Evolutionary conservation across 345 rosid genomes (phyloP), one percentile per base, ranked within the genome.

Genomic region (Brassica rapa): DNA sequence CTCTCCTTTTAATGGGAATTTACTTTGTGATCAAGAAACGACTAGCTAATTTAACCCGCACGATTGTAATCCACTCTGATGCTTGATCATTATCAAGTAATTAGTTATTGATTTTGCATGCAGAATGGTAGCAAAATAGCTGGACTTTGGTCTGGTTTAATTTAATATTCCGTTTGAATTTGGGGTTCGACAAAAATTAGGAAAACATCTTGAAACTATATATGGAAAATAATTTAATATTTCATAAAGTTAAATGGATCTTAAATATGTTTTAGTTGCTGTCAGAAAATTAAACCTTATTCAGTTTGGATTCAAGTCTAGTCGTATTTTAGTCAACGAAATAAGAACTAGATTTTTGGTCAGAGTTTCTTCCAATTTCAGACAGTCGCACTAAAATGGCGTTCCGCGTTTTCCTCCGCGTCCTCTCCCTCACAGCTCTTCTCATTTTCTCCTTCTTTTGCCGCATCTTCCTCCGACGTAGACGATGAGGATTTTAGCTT

Each of bases 401-500:
- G 70, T 84, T 77, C 55, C 92, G 88, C 70, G 70, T 37, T 55
- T 33, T 83, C 14, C 76, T 88, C 78, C 71, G 21, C 21, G 21
- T 83, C 33, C 70, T 87, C 84, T 82, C 84, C 0, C 86, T 90
- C 73, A 16, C 83, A 11, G 24, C 86, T 19, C 86, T 90, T 71
- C 83, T 92, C 73, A 71, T 90, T 72, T 70, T 87, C 88, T 29
- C 82, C 86, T 5, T 77, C 91, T 33, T 59, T 89, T 66, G 76
- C 88, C 65, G 39, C n/a, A 67, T 49, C 66, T 49, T 16, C 75
- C 56, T 30, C 79, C 75, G 75, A 72, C n/a, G n/a, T n/a, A n/a
- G n/a, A n/a, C 68, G 92, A 87, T 56, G 92, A 90, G 73, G 92
- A 90, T 83, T 89, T 90, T 83, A 85, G 91, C 80, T 92, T 92